Conservation (phyloP, 345 rosid species). For the thale cress (Arabidopsis thaliana) region TAIR10.1 NC_003070.9:1157001-1157500, state of each 20-base stretch:
- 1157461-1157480: not conserved
- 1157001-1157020: slow-evolving; percentile 85
- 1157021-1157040: slow-evolving; percentile 63
- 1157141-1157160: not conserved
- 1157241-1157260: not conserved
- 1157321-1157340: slow-evolving; percentile 14
- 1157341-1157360: not conserved
- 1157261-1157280: slow-evolving; percentile 14
- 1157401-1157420: not conserved
- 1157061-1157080: slow-evolving; percentile 44
- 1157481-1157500: slow-evolving; percentile 11
- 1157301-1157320: not conserved
- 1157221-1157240: slow-evolving; percentile 1
- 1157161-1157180: not conserved
- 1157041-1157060: slow-evolving; percentile 51
- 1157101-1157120: slow-evolving; percentile 60
- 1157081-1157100: slow-evolving; percentile 39
- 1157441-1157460: not conserved
- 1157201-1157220: not conserved
- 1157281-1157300: slow-evolving; percentile 3
- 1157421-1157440: not conserved
- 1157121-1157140: slow-evolving; percentile 54
- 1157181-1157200: slow-evolving; percentile 2
- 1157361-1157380: not conserved
- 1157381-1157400: not conserved